Base-by-base conservation (phyloP, 1,284 basidiomycete genomes). In the Mycena citricolor region DNA sequence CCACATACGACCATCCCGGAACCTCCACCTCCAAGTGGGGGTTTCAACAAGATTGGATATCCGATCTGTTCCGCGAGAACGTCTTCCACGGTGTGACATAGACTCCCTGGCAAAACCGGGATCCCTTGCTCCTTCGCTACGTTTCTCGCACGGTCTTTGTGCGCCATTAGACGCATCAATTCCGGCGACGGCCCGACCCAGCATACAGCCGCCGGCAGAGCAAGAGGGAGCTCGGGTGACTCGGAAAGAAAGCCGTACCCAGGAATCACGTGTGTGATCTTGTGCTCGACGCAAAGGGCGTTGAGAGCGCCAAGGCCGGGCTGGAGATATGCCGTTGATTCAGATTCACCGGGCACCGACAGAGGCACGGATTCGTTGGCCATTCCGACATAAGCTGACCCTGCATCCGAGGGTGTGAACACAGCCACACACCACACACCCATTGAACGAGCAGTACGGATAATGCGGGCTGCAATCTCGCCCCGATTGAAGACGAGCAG, bases 231-330 rank as follows among this genome's bases (percentile, higher is more conserved):
- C 1, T 68, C 66, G 21, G 76, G 71, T 52, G 80, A 81, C 63
- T 87, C 85, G 0, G 81, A 77, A 19, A 86, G 67, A 57, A 86
- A 86, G 6, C 84, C 74, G 46, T 85, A 86, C 8, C 83, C 82
- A 0, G 82, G 82, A 35, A 81, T 80, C 2, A 86, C 68, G 49
- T 81, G 73, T 4, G 79, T 83, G 21, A 67, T 76, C 40, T 45
- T 56, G 56, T 66, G 65, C 4, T 64, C 61, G 42, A 63, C 64
- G 53, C 74, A 76, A 24, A 77, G 67, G 1, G 66, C 54, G n/a
- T 7, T 14, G 10, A 10, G 26, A 29, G 26, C 10, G 14, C 14
- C 7, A 81, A 49, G 16, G 83, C 65, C 53, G 8, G 58, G 58
- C 14, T 70, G 65, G 29, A 76, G 62, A 51, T 82, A 81, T 2